Conservation (phyloP, 306 rosid species). For the Prunus davidiana region DNA sequence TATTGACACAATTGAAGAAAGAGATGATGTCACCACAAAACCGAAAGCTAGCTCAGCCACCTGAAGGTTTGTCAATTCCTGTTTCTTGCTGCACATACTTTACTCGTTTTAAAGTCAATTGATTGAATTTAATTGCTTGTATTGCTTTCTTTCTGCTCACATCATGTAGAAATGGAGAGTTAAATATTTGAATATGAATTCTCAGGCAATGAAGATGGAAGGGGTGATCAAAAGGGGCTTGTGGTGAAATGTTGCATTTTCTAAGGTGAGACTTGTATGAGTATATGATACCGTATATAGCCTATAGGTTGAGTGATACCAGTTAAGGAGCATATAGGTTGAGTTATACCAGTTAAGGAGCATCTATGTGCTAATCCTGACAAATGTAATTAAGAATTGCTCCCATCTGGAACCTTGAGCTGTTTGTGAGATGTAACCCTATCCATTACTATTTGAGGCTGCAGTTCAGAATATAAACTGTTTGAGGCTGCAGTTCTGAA, state of each 20-base stretch:
- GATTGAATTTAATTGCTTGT: background rate
- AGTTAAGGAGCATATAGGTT: constrained; percentile 27
- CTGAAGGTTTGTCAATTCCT: constrained; percentile 61
- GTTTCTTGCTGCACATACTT: constrained; percentile 4
- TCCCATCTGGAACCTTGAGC: constrained; percentile 35
- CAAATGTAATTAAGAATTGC: constrained; percentile 40
- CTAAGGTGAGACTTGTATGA: constrained; percentile 47
- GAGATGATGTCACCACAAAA: constrained; percentile 95
- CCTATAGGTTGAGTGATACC: constrained; percentile 31
- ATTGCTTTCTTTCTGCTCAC: background rate
- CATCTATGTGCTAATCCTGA: constrained; percentile 36
- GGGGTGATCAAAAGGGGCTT: constrained; percentile 83
- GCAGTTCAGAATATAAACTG: no score
- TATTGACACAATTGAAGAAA: constrained; percentile 87
- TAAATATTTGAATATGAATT: constrained; percentile 15
- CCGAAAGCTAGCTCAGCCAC: constrained; percentile 89
- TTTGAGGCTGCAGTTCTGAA: background rate
- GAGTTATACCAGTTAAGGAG: constrained; percentile 33
- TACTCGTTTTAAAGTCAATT: background rate
- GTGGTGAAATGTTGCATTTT: constrained; percentile 81
- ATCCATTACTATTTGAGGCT: background rate
- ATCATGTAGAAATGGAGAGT: constrained; percentile 11
- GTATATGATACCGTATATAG: constrained; percentile 44
- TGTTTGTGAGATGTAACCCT: constrained; percentile 22
- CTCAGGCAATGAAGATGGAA: constrained; percentile 87